Evolutionary conservation across 202 grass and related monocot species (phyloP).

Genomic region (Cymbopogon flexuosus): DNA sequence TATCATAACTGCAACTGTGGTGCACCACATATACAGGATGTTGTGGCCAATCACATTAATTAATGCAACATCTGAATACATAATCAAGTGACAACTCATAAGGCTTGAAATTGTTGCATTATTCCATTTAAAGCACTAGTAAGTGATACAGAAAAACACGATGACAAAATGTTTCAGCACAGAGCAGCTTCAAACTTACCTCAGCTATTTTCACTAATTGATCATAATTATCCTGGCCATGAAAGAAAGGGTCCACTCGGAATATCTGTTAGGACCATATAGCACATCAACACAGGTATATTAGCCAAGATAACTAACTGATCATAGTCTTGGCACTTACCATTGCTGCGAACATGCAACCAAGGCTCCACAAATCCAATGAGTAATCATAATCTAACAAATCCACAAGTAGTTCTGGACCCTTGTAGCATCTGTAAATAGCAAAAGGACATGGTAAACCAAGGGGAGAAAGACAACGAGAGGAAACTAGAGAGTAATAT

Average conservation of each 20-base stretch:
- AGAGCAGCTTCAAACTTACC: conserved; percentile 46
- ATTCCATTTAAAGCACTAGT: neutral
- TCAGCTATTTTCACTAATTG: conserved; percentile 92
- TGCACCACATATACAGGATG: neutral
- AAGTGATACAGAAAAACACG: neutral
- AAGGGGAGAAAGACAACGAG: neutral
- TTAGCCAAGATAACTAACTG: conserved; percentile 14
- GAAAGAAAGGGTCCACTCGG: conserved; percentile 78
- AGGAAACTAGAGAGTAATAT: neutral
- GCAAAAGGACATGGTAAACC: neutral
- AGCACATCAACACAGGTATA: conserved; percentile 11
- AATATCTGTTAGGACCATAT: conserved; percentile 62
- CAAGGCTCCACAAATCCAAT: conserved; percentile 96
- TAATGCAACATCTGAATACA: neutral
- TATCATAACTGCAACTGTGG: neutral
- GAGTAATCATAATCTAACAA: conserved; percentile 98
- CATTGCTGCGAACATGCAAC: conserved; percentile 94
- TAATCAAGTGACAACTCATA: neutral
- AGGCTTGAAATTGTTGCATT: neutral
- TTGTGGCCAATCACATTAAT: conserved; percentile 2
- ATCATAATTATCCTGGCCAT: conserved; percentile 85
- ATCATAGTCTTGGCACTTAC: conserved; percentile 40
- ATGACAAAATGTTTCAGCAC: neutral
- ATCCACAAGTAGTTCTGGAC: conserved; percentile 91
- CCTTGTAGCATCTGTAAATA: conserved; percentile 66